Conservation (phyloP, 805 yeast genomes). For the Barnettozyma vustinii region DNA sequence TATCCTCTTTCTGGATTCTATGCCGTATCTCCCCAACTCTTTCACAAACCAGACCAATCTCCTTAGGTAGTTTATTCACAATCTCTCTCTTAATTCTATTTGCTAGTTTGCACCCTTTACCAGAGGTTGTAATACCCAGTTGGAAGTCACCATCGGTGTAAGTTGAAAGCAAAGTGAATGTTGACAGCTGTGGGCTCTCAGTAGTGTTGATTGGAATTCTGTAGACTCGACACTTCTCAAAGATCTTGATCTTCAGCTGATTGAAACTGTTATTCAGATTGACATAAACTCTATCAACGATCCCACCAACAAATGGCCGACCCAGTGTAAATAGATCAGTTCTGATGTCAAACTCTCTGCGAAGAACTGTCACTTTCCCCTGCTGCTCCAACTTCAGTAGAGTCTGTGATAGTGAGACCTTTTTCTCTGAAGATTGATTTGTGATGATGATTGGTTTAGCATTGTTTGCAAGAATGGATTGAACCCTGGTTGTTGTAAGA, state of each 20-base stretch:
- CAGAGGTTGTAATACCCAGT: slow-evolving; percentile 78
- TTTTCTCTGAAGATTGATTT: slow-evolving; percentile 10
- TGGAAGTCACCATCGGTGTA: slow-evolving; percentile 69
- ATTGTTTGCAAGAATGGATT: slow-evolving; percentile 44
- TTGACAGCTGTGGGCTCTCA: slow-evolving; percentile 65
- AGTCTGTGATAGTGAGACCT: slow-evolving; percentile 18
- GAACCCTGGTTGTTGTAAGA: slow-evolving; percentile 43
- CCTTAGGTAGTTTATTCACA: slow-evolving; percentile 55
- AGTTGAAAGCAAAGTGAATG: slow-evolving; percentile 73
- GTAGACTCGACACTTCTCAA: slow-evolving; percentile 44
- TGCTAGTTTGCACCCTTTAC: slow-evolving; percentile 87
- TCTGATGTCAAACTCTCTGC: slow-evolving; percentile 30
- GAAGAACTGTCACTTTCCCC: slow-evolving; percentile 26
- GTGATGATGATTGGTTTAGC: slow-evolving; percentile 52
- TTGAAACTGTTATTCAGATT: slow-evolving; percentile 33
- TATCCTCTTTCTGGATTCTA: slow-evolving; percentile 49
- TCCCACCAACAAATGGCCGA: slow-evolving; percentile 49
- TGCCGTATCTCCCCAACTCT: slow-evolving; percentile 65
- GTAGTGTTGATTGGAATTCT: slow-evolving; percentile 82
- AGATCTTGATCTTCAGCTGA: slow-evolving; percentile 37
- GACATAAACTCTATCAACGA: slow-evolving; percentile 77
- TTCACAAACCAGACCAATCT: slow-evolving; percentile 63
- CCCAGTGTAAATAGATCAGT: slow-evolving; percentile 53
- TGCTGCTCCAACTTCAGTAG: slow-evolving; percentile 25
- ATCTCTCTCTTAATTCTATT: slow-evolving; percentile 73